Percentiles rank a stretch among this genome's conserved stretches.
Evolutionary conservation across 148 eudicot species (phyloP).

Genomic region (Polygonum aviculare): DNA sequence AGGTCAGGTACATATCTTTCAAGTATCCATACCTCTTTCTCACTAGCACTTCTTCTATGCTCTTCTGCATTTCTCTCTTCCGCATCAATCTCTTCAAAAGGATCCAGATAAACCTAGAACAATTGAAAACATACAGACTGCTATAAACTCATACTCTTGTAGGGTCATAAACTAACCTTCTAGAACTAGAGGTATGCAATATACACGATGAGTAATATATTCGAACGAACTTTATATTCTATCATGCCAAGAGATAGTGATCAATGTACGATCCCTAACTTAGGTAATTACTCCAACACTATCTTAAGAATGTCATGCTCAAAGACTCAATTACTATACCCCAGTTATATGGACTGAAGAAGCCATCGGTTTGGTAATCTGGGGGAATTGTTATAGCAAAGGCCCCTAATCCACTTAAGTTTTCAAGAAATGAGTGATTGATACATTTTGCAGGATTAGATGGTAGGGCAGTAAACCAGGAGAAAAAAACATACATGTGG

Average conservation of each 20-base stretch:
- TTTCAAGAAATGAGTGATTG: background rate
- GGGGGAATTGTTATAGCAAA: background rate
- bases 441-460: background rate
- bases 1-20: background rate
- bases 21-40: conserved; percentile 62
- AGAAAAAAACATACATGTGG: conserved; percentile 58
- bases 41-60: conserved; percentile 93
- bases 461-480: background rate
- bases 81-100: conserved; percentile 78
- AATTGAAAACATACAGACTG: background rate
- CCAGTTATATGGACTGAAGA: background rate
- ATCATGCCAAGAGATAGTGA: background rate
- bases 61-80: conserved; percentile 59
- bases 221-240: background rate
- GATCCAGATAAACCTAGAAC: conserved; percentile 66
- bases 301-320: background rate
- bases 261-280: background rate
- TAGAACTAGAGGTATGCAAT: background rate
- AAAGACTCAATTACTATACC: background rate
- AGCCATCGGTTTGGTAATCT: background rate
- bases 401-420: background rate
- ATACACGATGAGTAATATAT: background rate
- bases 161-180: background rate
- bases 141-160: background rate
- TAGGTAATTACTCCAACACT: background rate